A percentile compares a stretch with the other conserved stretches of the same genome.
These are phyloP conservation scores for Neurospora sp. DNA, from an alignment of 495 filamentous ascomycete species.

Conservation along the genomic window DNA sequence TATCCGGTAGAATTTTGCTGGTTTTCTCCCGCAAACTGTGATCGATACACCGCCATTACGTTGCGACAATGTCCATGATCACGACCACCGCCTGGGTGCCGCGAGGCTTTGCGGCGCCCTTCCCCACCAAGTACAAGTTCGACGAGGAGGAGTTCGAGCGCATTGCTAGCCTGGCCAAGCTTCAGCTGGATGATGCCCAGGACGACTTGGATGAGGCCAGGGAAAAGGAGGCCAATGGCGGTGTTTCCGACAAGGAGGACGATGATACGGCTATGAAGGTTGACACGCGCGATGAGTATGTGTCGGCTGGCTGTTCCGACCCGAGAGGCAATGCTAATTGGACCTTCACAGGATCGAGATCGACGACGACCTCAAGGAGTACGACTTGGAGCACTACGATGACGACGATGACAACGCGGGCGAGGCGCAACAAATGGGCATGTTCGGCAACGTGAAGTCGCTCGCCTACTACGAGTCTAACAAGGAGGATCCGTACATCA, in stretches of 20 bases:
- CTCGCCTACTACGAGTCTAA: constrained; percentile 89
- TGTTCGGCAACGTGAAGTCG: constrained; percentile 91
- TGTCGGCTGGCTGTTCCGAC: neutral
- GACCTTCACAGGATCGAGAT: constrained; percentile 26
- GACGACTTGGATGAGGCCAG: constrained; percentile 69
- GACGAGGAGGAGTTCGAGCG: constrained; percentile 87
- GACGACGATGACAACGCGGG: constrained; percentile 57
- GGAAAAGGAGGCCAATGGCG: constrained; percentile 28
- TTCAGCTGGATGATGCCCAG: constrained; percentile 87
- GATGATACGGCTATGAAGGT: constrained; percentile 9
- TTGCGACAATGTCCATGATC: constrained; percentile 57
- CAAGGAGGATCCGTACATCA: constrained; percentile 93
- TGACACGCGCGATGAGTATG: constrained; percentile 9
- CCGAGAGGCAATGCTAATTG: constrained; percentile 9
- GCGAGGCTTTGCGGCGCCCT: constrained; percentile 83
- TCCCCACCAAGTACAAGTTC: constrained; percentile 82
- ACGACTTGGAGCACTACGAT: constrained; percentile 91
- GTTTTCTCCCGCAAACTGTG: neutral
- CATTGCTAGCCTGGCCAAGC: constrained; percentile 78
- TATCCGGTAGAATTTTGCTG: neutral
- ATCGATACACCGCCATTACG: constrained; percentile 3
- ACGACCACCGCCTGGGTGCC: constrained; percentile 91
- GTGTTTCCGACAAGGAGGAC: constrained; percentile 4
- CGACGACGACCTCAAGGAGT: constrained; percentile 84
- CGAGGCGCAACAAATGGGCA: constrained; percentile 61